Percentiles rank a stretch among this genome's conserved stretches.
phyloP scores from a whole-genome alignment of 228 moss, liverwort and hornwort genomes.

The Sphagnum magellanicum region DNA sequence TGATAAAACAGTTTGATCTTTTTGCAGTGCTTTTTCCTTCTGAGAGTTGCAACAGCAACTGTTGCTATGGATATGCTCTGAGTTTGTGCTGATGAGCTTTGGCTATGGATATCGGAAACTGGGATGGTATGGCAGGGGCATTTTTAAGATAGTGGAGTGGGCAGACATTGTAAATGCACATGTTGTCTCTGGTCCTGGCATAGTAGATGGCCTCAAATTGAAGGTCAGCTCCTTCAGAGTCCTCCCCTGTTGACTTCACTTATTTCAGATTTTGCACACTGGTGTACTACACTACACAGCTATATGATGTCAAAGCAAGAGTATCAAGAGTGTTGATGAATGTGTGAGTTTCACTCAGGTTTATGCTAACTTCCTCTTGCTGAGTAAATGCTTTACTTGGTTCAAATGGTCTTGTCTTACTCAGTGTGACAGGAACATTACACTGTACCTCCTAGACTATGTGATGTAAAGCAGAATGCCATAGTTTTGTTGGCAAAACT shows the following conservation, averaged over 20 bases:
- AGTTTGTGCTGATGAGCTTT: not conserved
- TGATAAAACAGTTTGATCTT: not conserved
- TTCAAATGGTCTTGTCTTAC: not conserved
- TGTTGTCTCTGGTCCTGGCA: constrained; percentile 83
- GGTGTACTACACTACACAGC: no score
- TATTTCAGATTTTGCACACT: no score
- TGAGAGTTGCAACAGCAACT: not conserved
- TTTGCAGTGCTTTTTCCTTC: not conserved
- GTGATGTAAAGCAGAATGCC: no score
- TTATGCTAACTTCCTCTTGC: not conserved
- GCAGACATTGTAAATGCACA: constrained; percentile 94
- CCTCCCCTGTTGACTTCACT: no score
- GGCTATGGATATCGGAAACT: not conserved
- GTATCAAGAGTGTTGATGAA: no score
- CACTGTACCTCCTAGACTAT: no score
- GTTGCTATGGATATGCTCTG: not conserved
- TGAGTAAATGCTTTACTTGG: not conserved
- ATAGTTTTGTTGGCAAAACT: no score
- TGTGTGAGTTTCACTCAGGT: no score
- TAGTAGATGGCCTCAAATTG: constrained; percentile 84
- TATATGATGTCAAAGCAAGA: no score
- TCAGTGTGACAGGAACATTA: not conserved
- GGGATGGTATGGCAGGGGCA: constrained; percentile 22
- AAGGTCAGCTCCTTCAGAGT: constrained; percentile 22
- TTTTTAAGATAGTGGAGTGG: constrained; percentile 91